Evolutionary conservation across 345 rosid genomes (phyloP), one percentile per base, ranked within the genome.

Genomic region (Eucalyptus curtisii): DNA sequence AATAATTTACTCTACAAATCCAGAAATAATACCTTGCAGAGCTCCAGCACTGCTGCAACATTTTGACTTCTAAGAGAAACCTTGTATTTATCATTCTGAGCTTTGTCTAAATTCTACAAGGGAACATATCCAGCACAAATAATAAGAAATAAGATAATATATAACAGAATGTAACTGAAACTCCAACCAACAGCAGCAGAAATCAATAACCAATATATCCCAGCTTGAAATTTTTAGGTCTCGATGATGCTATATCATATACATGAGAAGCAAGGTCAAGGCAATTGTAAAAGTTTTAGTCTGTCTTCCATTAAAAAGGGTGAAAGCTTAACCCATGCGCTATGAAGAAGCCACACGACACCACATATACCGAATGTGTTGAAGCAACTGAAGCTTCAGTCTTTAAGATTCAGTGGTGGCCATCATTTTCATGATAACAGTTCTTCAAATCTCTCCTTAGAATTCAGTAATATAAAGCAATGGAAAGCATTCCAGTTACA

Each of bases 11-110:
- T 49, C 52, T 80, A 87, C 37, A 86, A 87, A 80, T 59, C 33
- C 55, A 84, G 59, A 87, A 88, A 85, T 71, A 85, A 91, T 92
- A 97, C 99, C 97, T 94, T 94, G 93, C 99, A 97, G 90, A 95
- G 91, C 91, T 97, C 99, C 91, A 96, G 91, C 87, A 96, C 92
- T 49, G 95, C 96, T 71, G 94, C 94, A 88, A 96, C 95, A 89
- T 95, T 93, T 91, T 91, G 90, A 88, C 96, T 94, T 92, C 94
- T 95, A 92, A 96, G 91, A 50, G 91, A 92, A 91, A 97, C 90
- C 93, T 93, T 96, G 92, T 94, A 94, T 93, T 92, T 94, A 50
- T 95, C 94, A 89, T 91, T 93, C 90, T 91, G 96, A 91, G 86
- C 94, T 90, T 92, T 93, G 33, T 94, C 97, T 89, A 98, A 94